Evolutionary conservation across 352 stramenopile genomes (phyloP), one percentile per base, ranked within the genome.

Genomic region (Phytophthora hybrid): DNA sequence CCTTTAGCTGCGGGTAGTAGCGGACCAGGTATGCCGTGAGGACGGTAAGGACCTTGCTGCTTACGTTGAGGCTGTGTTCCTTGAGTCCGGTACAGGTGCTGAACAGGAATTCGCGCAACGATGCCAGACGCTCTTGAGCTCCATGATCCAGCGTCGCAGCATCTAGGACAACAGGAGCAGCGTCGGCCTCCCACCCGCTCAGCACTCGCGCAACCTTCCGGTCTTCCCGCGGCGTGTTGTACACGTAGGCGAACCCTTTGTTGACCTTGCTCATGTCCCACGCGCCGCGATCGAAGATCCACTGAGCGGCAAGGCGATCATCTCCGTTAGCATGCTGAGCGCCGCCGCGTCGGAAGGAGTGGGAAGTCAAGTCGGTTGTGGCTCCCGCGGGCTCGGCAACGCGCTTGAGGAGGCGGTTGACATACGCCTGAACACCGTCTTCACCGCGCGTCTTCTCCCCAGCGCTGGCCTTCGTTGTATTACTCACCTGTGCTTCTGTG

Each of bases 181-280:
- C 51, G 34, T 78, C 59, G 2, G 23, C 29, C 0, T 70, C 60
- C 59, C 67, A 63, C 41, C 41, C 72, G 19, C 72, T 77, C 46
- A 76, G 31, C 4, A 71, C 41, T 1, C 60, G 54, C 4, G 41
- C 46, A 4, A 72, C 31, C 23, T 59, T 67, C 10, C 60, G 16
- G 39, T 72, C 57, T 46, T 67, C 56, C 0, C 49, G 34, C 9
- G 54, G 44, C 1, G 49, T 66, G 19, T 61, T 79, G 14, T 23
- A 55, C n/a, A 79, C 56, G 47, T 76, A 80, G 1, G 44, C 63
- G 34, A 82, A 79, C 0, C 11, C 71, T 37, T 83, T 83, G 59
- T 73, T 83, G 0, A 47, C 76, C 1, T 63, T 69, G 0, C 11
- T 74, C 69, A 81, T 67, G 47, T 83, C 79, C 72, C 75, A 82